Evolutionary conservation across 495 filamentous ascomycete genomes (phyloP).

Genomic region (Penicillium fimorum): DNA sequence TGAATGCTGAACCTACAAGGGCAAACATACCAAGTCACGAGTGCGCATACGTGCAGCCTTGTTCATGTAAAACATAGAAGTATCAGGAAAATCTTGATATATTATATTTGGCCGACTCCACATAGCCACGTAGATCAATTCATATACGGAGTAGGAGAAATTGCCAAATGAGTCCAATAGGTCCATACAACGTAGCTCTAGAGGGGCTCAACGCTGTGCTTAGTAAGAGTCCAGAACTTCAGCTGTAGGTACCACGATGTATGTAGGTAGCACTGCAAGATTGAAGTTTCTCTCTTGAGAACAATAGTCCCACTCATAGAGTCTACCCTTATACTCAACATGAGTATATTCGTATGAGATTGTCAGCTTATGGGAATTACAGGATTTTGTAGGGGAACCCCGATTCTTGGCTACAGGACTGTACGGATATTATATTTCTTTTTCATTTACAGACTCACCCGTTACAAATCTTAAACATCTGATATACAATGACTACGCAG

Average conservation of each 20-base stretch:
- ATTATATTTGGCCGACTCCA: conserved; percentile 3
- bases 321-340: background rate
- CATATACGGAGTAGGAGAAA: background rate
- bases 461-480: too few relatives aligned
- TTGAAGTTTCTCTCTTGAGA: background rate
- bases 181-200: background rate
- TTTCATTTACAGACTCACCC: too few relatives aligned
- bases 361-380: background rate
- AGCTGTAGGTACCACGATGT: too few relatives aligned
- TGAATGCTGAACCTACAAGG: conserved; percentile 7
- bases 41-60: background rate
- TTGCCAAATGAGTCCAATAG: background rate
- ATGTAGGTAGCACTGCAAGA: background rate
- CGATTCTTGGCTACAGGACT: background rate
- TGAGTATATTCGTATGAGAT: background rate
- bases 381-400: background rate
- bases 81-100: background rate
- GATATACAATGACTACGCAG: background rate
- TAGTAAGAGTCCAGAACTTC: background rate
- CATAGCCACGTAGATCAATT: conserved; percentile 1
- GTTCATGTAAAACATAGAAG: background rate
- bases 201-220: background rate
- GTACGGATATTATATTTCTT: too few relatives aligned
- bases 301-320: too few relatives aligned
- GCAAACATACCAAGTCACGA: conserved; percentile 16